Evolutionary conservation across 495 filamentous ascomycete genomes (phyloP).

Genomic region (Lasiosphaeria miniovina): DNA sequence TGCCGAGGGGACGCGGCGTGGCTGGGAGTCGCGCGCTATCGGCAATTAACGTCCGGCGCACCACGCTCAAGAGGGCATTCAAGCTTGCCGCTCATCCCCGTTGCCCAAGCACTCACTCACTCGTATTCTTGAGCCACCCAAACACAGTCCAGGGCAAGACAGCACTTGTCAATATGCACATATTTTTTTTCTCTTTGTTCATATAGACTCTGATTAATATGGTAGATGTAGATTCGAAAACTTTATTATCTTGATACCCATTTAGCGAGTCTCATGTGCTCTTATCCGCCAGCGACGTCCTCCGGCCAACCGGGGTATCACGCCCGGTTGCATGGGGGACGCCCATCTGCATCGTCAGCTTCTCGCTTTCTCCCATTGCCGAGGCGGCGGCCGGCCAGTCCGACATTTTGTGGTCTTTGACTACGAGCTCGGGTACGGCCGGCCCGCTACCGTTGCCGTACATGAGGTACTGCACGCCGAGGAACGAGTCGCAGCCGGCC

Average conservation of each 20-base stretch:
- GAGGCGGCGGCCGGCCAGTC: slow-evolving; percentile 12
- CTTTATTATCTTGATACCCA: not conserved
- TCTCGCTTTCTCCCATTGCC: not conserved
- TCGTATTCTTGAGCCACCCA: not conserved
- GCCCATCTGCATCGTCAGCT: not conserved
- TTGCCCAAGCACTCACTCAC: not conserved
- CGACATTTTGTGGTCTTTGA: slow-evolving; percentile 21
- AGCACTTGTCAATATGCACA: no score
- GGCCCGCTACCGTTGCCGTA: slow-evolving; percentile 58
- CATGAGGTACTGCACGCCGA: slow-evolving; percentile 83
- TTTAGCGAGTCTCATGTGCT: not conserved
- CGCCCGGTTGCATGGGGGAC: slow-evolving; percentile 22
- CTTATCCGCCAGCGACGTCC: not conserved
- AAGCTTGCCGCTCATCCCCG: slow-evolving; percentile 10
- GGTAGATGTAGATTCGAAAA: not conserved
- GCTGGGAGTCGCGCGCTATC: slow-evolving; percentile 23
- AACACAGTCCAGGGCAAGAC: no score
- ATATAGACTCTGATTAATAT: not conserved
- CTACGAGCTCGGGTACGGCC: slow-evolving; percentile 9
- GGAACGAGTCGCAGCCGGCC: slow-evolving; percentile 74
- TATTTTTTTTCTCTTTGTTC: no score
- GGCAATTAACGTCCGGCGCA: slow-evolving; percentile 17
- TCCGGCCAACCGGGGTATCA: slow-evolving; percentile 19
- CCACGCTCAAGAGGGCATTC: slow-evolving; percentile 6
- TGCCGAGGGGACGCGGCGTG: not conserved